Conservation (phyloP, 192 early-diverging fungal genomes). For the Podila minutissima region DNA sequence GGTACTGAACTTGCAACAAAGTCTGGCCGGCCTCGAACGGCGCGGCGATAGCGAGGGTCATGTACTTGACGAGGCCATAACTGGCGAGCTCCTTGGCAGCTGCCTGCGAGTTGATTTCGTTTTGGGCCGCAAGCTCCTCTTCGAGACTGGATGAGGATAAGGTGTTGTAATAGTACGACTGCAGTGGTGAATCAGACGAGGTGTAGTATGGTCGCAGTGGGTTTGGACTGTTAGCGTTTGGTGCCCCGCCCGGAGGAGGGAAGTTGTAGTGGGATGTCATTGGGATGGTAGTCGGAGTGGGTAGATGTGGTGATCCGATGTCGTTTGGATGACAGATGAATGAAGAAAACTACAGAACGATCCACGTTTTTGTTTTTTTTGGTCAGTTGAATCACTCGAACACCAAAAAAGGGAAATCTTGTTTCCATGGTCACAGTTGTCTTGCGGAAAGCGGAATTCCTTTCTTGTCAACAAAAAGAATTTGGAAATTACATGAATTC, state of each 20-base stretch:
- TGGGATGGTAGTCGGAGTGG: no score
- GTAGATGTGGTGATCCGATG: no score
- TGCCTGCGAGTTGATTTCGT: conserved; percentile 54
- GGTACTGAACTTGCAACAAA: conserved; percentile 81
- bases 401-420: neutral
- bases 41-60: conserved; percentile 66
- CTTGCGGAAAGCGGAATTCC: neutral
- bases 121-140: conserved; percentile 38
- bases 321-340: neutral
- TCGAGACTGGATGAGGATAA: conserved; percentile 30
- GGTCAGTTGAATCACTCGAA: neutral
- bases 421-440: neutral
- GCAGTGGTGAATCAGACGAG: conserved; percentile 37
- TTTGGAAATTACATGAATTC: no score
- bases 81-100: conserved; percentile 69
- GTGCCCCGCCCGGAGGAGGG: conserved; percentile 40
- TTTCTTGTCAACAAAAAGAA: no score
- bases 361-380: neutral
- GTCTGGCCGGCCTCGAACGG: conserved; percentile 79
- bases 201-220: conserved; percentile 47
- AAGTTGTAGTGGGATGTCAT: conserved; percentile 44
- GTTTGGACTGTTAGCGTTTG: conserved; percentile 34
- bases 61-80: conserved; percentile 71
- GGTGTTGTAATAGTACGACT: conserved; percentile 51
- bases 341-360: neutral